Evolutionary conservation across 352 stramenopile species (phyloP), one percentile per base, ranked within the genome.

Genomic region (Phytophthora fragariae): DNA sequence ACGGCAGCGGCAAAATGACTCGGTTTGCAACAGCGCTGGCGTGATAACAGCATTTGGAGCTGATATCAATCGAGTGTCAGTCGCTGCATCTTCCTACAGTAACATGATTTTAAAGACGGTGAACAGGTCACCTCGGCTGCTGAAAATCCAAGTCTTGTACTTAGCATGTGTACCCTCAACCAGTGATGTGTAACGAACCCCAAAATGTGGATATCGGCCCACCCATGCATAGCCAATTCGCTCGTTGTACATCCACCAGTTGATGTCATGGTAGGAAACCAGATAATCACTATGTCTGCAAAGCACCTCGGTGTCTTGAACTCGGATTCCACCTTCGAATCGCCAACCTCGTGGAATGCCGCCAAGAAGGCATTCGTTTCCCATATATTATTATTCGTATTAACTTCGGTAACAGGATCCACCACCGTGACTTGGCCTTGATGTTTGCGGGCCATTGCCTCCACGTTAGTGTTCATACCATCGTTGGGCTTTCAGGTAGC

Each of bases 111-210:
- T 27, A 12, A 12, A 41, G 8, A 41, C 35, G 35, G 35, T 41
- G 35, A 41, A 41, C 35, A 41, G 35, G 35, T 41, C 35, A 12
- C 35, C 35, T 41, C 12, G 35, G 35, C 35, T 41, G 35, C 35
- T 41, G 35, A 12, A 24, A 44, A 68, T 19, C 50, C 50, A 68
- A 27, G 5, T 11, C 9, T 68, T 68, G 37, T 33, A 54, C 49
- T 55, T 68, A 7, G 50, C 35, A 9, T 68, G 50, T 11, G 33
- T 60, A n/a, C 33, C 61, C 24, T 68, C 61, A 29, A 55, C 19
- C 5, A 60, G 8, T 2, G 49, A 60, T 11, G 61, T 68, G 35
- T 60, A 19, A 12, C 50, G 35, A 24, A 60, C 19, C 1, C 35
- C 49, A 29, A 60, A 68, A 35, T 60, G 61, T 5, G 17, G 31